phyloP scores from a whole-genome alignment of 306 rosid species.

The Rosa persica region DNA sequence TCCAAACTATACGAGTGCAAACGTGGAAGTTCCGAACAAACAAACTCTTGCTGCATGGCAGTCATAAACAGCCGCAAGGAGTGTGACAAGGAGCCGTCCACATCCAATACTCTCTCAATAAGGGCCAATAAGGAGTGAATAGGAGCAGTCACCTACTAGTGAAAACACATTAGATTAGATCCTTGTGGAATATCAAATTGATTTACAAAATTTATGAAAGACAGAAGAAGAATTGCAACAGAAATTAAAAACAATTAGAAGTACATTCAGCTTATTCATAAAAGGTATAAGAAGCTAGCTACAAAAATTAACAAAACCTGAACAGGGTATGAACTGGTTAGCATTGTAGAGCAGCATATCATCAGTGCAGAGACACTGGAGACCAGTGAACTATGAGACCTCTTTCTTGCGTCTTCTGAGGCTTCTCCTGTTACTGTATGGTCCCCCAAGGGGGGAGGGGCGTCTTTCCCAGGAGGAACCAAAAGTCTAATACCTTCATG shows the following conservation, averaged over 20 bases:
- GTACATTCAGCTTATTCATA: background rate
- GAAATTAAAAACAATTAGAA: background rate
- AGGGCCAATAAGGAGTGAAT: conserved; percentile 53
- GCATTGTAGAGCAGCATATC: conserved; percentile 66
- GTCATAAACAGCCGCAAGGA: conserved; percentile 64
- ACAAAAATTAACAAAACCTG: conserved; percentile 52
- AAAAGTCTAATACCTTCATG: conserved; percentile 48
- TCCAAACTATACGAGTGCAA: conserved; percentile 71
- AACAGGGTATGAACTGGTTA: conserved; percentile 66
- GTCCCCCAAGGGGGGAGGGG: conserved; percentile 66
- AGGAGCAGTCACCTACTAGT: conserved; percentile 66
- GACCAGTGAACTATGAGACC: conserved; percentile 41
- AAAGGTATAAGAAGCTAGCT: conserved; percentile 12
- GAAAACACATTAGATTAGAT: conserved; percentile 17
- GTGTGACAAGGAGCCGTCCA: conserved; percentile 73
- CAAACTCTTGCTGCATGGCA: conserved; percentile 67
- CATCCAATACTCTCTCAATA: conserved; percentile 70
- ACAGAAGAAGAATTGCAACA: background rate
- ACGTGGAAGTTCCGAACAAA: conserved; percentile 82
- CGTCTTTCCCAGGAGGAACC: conserved; percentile 57
- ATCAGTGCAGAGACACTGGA: conserved; percentile 58
- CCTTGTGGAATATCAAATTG: conserved; percentile 9
- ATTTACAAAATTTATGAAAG: background rate
- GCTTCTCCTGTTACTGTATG: conserved; percentile 37
- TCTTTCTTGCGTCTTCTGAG: conserved; percentile 35